Conservation (phyloP, 2,329 filamentous ascomycete species). For the Phaeophleospora eucalypticola region DNA sequence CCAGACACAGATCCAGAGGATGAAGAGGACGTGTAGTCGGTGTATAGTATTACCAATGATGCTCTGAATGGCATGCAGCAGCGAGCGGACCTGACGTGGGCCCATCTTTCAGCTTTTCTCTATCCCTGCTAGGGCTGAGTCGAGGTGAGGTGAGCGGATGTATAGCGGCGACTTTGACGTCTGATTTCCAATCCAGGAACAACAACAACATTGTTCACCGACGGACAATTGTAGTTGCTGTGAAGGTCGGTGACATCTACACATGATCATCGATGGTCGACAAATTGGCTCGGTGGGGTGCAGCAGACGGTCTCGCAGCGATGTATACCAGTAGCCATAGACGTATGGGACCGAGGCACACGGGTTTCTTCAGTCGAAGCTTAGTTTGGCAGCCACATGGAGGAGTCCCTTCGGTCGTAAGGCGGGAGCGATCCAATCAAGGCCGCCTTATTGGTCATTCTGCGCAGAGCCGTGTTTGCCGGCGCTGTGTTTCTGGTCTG, state of each 20-base stretch:
- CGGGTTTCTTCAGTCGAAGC: too few relatives aligned
- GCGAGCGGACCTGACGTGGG: not conserved
- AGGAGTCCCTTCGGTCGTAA: not conserved
- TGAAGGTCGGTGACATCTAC: too few relatives aligned
- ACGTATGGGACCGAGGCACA: too few relatives aligned
- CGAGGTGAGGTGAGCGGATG: not conserved
- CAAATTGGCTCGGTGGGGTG: too few relatives aligned
- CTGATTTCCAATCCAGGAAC: too few relatives aligned
- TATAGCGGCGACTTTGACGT: too few relatives aligned
- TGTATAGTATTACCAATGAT: not conserved
- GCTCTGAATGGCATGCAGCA: not conserved
- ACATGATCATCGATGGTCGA: too few relatives aligned
- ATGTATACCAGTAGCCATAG: too few relatives aligned
- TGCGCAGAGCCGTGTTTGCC: not conserved
- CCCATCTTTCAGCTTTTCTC: not conserved
- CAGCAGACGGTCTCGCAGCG: too few relatives aligned
- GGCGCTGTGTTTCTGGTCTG: not conserved
- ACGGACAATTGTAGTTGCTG: too few relatives aligned
- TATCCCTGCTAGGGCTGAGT: not conserved
- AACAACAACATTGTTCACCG: too few relatives aligned
- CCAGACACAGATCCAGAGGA: constrained; percentile 12
- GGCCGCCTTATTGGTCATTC: not conserved
- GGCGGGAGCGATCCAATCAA: not conserved
- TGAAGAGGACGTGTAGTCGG: constrained; percentile 1
- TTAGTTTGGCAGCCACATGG: too few relatives aligned